Evolutionary conservation across 495 filamentous ascomycete genomes (phyloP).

Genomic region (Xylaria intraflava): DNA sequence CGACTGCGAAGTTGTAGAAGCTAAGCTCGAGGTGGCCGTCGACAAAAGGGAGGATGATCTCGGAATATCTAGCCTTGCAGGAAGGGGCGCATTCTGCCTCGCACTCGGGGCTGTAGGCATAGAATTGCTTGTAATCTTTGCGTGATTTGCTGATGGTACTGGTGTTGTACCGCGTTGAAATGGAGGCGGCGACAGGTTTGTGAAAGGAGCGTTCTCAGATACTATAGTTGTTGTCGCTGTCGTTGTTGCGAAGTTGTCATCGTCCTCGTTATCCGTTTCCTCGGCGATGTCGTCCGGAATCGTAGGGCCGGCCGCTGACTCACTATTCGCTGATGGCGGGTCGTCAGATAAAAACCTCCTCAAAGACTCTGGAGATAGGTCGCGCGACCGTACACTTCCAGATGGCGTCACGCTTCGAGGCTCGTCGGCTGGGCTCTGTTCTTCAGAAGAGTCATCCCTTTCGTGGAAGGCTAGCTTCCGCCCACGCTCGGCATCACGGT

Average conservation of each 20-base stretch:
- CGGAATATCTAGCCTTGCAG: conserved; percentile 16
- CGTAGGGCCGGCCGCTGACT: conserved; percentile 10
- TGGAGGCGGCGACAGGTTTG: conserved; percentile 45
- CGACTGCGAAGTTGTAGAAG: conserved; percentile 23
- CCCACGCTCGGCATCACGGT: conserved; percentile 19
- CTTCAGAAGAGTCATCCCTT: conserved; percentile 6
- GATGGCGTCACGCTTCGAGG: conserved; percentile 28
- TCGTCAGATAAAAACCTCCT: conserved; percentile 39
- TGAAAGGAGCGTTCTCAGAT: conserved; percentile 24
- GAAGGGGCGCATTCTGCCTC: neutral
- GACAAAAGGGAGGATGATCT: conserved; percentile 32
- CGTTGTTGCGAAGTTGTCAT: conserved; percentile 49
- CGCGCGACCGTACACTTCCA: conserved; percentile 35
- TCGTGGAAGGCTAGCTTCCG: conserved; percentile 11
- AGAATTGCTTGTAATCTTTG: neutral
- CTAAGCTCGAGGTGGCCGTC: conserved; percentile 27
- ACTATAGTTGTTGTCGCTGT: conserved; percentile 35
- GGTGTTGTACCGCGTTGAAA: conserved; percentile 29
- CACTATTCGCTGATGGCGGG: conserved; percentile 22
- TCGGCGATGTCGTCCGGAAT: conserved; percentile 50
- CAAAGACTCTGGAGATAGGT: conserved; percentile 44
- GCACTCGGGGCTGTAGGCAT: conserved; percentile 1
- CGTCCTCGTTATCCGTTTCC: conserved; percentile 41
- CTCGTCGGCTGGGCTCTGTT: conserved; percentile 16
- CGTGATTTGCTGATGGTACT: conserved; percentile 16